Evolutionary conservation across 2,329 filamentous ascomycete species (phyloP).

Genomic region (Colletotrichum orchidophilum): DNA sequence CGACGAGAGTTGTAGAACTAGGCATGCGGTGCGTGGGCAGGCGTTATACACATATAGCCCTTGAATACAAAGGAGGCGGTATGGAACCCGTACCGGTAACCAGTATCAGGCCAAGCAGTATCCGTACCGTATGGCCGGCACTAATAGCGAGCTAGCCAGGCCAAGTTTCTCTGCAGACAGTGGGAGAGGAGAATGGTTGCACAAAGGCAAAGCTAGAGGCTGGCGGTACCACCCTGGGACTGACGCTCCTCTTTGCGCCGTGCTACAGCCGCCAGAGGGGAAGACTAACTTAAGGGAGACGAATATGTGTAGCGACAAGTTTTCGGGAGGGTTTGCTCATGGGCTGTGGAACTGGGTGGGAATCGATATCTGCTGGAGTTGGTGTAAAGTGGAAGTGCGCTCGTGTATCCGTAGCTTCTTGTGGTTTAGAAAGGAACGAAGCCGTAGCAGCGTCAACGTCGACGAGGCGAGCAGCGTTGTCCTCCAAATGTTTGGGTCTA

Average conservation of each 20-base stretch:
- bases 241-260: background rate
- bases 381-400: background rate
- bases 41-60: constrained; percentile 1
- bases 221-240: constrained; percentile 4
- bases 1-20: constrained; percentile 5
- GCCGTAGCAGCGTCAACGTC: too few relatives aligned
- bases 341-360: background rate
- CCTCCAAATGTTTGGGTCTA: background rate
- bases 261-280: background rate
- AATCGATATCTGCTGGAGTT: background rate
- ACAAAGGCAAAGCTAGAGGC: constrained; percentile 21
- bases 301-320: background rate
- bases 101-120: constrained; percentile 15
- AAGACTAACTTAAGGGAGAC: background rate
- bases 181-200: constrained; percentile 21
- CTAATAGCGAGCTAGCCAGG: constrained; percentile 15
- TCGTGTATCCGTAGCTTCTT: background rate
- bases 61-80: constrained; percentile 17
- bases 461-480: background rate
- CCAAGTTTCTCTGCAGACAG: constrained; percentile 21
- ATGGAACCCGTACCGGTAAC: constrained; percentile 10
- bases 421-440: background rate
- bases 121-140: constrained; percentile 26
- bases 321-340: background rate
- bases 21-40: constrained; percentile 1